Evolutionary conservation across 129 eudicot species (phyloP).

Genomic region (Oenanthe sinensis): DNA sequence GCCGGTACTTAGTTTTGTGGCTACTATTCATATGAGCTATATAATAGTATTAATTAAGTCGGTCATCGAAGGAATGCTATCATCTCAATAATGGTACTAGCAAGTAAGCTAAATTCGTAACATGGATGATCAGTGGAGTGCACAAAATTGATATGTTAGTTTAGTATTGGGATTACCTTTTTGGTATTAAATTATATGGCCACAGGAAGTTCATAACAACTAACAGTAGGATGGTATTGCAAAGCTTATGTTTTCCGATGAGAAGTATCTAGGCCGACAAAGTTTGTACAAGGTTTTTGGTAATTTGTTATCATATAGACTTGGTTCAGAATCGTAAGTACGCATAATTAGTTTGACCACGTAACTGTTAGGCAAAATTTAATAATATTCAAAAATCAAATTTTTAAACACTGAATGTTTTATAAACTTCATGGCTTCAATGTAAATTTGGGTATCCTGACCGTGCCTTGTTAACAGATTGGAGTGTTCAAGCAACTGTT

Average conservation of each 20-base stretch:
- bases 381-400: neutral
- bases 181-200: neutral
- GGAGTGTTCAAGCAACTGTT: slow-evolving; percentile 88
- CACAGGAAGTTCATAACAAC: neutral
- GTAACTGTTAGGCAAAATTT: neutral
- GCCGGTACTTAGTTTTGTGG: neutral
- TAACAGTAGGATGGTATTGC: neutral
- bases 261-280: neutral
- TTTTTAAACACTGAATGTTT: neutral
- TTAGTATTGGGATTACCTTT: neutral
- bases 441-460: neutral
- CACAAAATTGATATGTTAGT: neutral
- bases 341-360: neutral
- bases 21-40: neutral
- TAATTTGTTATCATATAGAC: neutral
- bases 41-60: neutral
- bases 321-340: neutral
- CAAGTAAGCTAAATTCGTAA: neutral
- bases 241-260: neutral
- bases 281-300: neutral
- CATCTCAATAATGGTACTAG: neutral
- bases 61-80: neutral
- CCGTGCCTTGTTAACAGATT: slow-evolving; percentile 39
- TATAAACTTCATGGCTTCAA: neutral
- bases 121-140: neutral